phyloP scores from a whole-genome alignment of 768 basidiomycete genomes.

The Podaxis sp. region DNA sequence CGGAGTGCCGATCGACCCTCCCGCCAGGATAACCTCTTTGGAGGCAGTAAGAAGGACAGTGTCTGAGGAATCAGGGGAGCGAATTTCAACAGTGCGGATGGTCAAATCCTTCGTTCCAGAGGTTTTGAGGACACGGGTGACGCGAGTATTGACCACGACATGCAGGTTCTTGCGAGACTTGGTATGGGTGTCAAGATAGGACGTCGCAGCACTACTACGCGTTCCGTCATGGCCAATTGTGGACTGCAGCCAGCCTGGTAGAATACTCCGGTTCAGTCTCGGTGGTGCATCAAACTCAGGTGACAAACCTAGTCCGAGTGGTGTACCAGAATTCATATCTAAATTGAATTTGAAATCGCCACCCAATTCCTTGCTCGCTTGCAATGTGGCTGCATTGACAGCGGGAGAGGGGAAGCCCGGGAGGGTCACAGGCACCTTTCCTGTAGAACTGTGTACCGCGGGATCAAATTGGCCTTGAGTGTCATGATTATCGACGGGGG shows the following conservation, averaged over 20 bases:
- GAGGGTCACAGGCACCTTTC: constrained; percentile 19
- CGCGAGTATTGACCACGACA: constrained; percentile 29
- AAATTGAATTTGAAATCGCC: constrained; percentile 14
- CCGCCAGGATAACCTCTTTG: constrained; percentile 21
- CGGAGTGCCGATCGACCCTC: constrained; percentile 18
- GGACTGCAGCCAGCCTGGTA: constrained; percentile 23
- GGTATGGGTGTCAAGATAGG: constrained; percentile 25
- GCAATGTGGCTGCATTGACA: constrained; percentile 21
- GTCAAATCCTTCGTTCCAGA: neutral
- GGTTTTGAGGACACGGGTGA: constrained; percentile 19
- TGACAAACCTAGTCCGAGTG: constrained; percentile 13
- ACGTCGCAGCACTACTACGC: constrained; percentile 26
- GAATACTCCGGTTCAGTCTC: neutral
- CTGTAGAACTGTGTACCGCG: constrained; percentile 20
- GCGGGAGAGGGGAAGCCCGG: constrained; percentile 15
- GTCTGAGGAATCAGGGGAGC: neutral
- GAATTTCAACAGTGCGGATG: constrained; percentile 16
- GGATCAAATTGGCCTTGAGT: constrained; percentile 23
- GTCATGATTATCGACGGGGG: constrained; percentile 20
- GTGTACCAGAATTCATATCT: constrained; percentile 17
- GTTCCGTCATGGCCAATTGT: constrained; percentile 22
- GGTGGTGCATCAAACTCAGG: neutral
- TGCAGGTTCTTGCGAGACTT: constrained; percentile 28
- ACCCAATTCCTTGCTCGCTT: constrained; percentile 18
- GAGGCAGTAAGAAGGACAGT: constrained; percentile 19